A percentile compares a stretch with the other conserved stretches of the same genome.
These are phyloP conservation scores for Byssothecium circinans DNA, from an alignment of 2,329 filamentous ascomycete species.

Conservation along the genomic window DNA sequence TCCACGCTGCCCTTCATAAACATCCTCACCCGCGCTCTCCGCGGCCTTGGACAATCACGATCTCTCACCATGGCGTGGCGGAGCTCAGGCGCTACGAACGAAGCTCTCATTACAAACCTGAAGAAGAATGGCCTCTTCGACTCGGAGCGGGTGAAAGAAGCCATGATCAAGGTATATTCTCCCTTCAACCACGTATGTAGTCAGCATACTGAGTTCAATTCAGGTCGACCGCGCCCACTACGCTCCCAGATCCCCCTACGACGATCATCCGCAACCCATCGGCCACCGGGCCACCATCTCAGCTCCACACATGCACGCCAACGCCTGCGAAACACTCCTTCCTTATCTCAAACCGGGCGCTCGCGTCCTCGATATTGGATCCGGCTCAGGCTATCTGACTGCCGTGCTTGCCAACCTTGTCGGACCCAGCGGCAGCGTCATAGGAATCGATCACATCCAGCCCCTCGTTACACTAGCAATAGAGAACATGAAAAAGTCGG, in stretches of 20 bases:
- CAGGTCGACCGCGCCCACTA: conserved; percentile 90
- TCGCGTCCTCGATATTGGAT: conserved; percentile 53
- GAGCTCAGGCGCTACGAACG: conserved; percentile 74
- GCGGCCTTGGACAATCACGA: conserved; percentile 15
- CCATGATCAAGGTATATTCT: conserved; percentile 69
- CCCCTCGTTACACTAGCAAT: conserved; percentile 47
- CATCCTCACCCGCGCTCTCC: conserved; percentile 21
- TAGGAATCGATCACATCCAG: conserved; percentile 55
- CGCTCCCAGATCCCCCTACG: conserved; percentile 70
- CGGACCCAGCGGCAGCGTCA: conserved; percentile 49
- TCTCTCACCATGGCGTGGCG: conserved; percentile 78
- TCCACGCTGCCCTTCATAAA: too few species aligned
- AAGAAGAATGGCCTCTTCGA: conserved; percentile 71
- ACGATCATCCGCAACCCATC: conserved; percentile 70
- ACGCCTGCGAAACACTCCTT: conserved; percentile 65
- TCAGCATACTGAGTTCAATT: conserved; percentile 3
- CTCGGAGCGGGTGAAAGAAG: conserved; percentile 70
- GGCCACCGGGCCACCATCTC: conserved; percentile 70
- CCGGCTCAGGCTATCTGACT: conserved; percentile 71
- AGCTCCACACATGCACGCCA: conserved; percentile 73
- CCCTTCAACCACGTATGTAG: too few species aligned
- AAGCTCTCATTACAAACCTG: conserved; percentile 76
- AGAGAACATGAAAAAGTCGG: conserved; percentile 49
- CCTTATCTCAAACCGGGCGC: conserved; percentile 57
- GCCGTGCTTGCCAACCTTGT: conserved; percentile 83